Base-by-base conservation (phyloP, 1,284 basidiomycete species). In the Vanrija pseudolonga region DNA sequence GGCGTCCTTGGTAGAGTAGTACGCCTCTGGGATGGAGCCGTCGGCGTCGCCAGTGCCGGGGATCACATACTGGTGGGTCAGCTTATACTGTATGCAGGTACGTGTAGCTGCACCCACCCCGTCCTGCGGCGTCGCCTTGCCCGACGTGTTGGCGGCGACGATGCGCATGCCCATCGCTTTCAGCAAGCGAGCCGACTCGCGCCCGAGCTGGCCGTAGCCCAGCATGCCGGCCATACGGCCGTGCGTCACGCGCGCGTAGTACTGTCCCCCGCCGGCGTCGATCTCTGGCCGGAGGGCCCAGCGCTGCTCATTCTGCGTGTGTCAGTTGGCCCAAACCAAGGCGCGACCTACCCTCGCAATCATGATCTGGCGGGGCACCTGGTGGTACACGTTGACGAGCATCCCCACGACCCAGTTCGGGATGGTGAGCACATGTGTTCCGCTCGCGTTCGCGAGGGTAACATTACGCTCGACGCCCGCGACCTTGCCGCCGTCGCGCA, bases 91-190 rank as follows among this genome's bases (percentile, higher is more conserved):
- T n/a, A n/a, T n/a, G n/a, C n/a, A n/a, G n/a, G n/a, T 44, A 26
- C 42, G 47, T 60, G 55, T 48, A 12, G n/a, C 19, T n/a, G 11
- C 14, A 50, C 70, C 50, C 48, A 74, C 69, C 14, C 72, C 74
- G n/a, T 62, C 54, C 32, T 74, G 68, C 15, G 51, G 42, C 1
- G 60, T 57, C 1, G 66, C 57, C 56, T 64, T 65, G n/a, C 73
- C 71, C 15, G 56, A 57, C 15, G 72, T 69, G 53, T 75, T 76
- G n/a, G 72, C 73, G 5, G 70, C 74, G 24, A 76, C 67, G 50
- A 75, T 62, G 4, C 60, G 55, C 60, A 71, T 67, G 3, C 69
- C 69, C 45, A 70, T 64, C 1, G 66, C 65, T 53, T 73, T 63
- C 20, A 75, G 61, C 18, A 75, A 50, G 19, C 72, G 57, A 1